A percentile compares a stretch with the other conserved stretches of the same genome.
Evolutionary conservation across 1,139 yeast species (phyloP).

Genomic region (Yamadazyma atmosphaerica): DNA sequence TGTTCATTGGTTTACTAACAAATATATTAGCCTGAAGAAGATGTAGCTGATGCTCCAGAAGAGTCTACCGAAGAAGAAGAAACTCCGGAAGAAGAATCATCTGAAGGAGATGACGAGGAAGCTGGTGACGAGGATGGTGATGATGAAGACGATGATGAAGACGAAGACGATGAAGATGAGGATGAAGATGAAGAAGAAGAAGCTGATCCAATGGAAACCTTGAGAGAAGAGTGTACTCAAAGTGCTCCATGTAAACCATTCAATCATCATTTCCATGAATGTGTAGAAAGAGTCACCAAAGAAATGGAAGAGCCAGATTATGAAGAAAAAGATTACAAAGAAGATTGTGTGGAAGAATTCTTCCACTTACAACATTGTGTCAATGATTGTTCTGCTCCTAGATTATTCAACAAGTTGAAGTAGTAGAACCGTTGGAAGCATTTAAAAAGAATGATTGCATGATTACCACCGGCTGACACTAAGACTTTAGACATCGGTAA

Average conservation of each 20-base stretch:
- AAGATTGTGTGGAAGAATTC: slow-evolving; percentile 97
- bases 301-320: slow-evolving; percentile 83
- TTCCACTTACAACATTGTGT: slow-evolving; percentile 95
- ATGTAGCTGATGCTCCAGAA: slow-evolving; percentile 13
- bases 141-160: slow-evolving; percentile 65
- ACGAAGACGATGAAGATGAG: slow-evolving; percentile 71
- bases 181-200: slow-evolving; percentile 79
- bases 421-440: slow-evolving; percentile 28
- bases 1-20: slow-evolving; percentile 13
- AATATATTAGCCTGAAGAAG: slow-evolving; percentile 25
- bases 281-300: slow-evolving; percentile 90
- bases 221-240: slow-evolving; percentile 68
- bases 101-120: slow-evolving; percentile 36
- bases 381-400: slow-evolving; percentile 91
- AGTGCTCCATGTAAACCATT: slow-evolving; percentile 70
- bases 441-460: slow-evolving; percentile 1
- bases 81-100: slow-evolving; percentile 19
- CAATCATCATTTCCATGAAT: slow-evolving; percentile 90
- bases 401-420: slow-evolving; percentile 81
- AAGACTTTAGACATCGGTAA: too few species aligned
- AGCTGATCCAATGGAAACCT: slow-evolving; percentile 65
- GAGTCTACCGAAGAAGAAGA: slow-evolving; percentile 15
- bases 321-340: slow-evolving; percentile 79
- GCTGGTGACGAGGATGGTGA: slow-evolving; percentile 47
- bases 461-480: too few species aligned